Evolutionary conservation across 2,329 filamentous ascomycete genomes (phyloP), one percentile per base, ranked within the genome.

Genomic region (Microsporum ferrugineum): DNA sequence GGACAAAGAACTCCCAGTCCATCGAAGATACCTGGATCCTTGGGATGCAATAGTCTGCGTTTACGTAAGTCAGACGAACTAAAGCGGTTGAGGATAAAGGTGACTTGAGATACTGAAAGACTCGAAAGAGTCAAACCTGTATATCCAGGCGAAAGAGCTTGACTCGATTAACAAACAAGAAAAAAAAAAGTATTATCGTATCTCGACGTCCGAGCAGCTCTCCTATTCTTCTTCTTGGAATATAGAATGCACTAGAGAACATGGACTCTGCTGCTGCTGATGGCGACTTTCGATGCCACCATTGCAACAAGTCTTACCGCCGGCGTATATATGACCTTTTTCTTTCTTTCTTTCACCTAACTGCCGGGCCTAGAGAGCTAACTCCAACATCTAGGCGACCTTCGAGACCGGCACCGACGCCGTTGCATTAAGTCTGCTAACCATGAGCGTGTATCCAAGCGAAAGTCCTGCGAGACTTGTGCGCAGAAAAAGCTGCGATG

Each of bases 401-500:
- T 57, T 57, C 53, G 53, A 34, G 53, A 57, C 38, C 53, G 53
- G 6, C 53, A 57, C 23, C 53, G 53, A 23, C 53, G 53, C 10
- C 53, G 53, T 23, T 57, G 53, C 23, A 29, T 57, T 5, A 57
- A 57, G 10, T 57, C 53, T 36, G 53, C 53, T 34, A 34, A 34
- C 23, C 53, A 57, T 14, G 53, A 57, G 38, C 31, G 53, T 14
- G 38, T 57, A n/a, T 38, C 53, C 10, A 57, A 57, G 53, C 8
- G 53, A 34, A 57, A 57, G 33, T 57, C 53, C 5, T 57, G 53
- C 14, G 53, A 33, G 31, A 34, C 53, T 23, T 57, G 53, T 12
- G 53, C 53, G 14, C 53, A 57, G 53, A 57, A 57, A 36, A 57
- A 57, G 53, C 29, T 57, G 27, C 53, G 53, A 7, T 57, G 53